Conservation (phyloP, 192 early-diverging fungal species). For the Haplosporangium gracile region DNA sequence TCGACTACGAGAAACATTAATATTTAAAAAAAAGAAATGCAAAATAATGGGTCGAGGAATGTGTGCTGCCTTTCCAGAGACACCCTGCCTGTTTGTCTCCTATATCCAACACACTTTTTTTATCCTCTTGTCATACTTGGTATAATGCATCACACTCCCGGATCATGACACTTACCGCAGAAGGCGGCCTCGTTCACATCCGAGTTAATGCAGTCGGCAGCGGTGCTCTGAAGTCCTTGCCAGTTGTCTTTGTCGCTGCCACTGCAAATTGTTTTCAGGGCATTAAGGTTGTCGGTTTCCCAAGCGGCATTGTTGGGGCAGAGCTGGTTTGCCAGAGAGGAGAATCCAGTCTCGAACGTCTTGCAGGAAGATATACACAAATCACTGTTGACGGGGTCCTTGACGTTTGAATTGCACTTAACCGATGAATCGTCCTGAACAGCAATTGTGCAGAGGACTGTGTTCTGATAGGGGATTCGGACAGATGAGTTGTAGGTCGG, state of each 20-base stretch:
- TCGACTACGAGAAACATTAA: not conserved
- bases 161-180: conserved; percentile 36
- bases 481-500: conserved; percentile 21
- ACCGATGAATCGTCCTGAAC: not conserved
- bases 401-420: not conserved
- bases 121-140: not conserved
- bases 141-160: not conserved
- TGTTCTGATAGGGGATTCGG: conserved; percentile 40
- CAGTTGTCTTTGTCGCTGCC: not conserved
- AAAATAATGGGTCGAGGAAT: not conserved
- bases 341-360: conserved; percentile 20
- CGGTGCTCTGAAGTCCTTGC: conserved; percentile 15
- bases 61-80: not conserved
- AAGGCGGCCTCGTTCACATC: conserved; percentile 25
- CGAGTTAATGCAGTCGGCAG: conserved; percentile 17
- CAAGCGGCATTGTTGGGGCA: conserved; percentile 18
- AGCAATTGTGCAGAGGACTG: conserved; percentile 33
- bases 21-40: not conserved
- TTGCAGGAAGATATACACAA: conserved; percentile 40
- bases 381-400: not conserved
- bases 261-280: conserved; percentile 9
- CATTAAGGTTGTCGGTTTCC: not conserved
- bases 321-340: not conserved
- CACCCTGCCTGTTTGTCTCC: not conserved
- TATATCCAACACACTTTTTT: not conserved